phyloP scores from a whole-genome alignment of 495 filamentous ascomycete species.

The Chaetomidium leptoderma region DNA sequence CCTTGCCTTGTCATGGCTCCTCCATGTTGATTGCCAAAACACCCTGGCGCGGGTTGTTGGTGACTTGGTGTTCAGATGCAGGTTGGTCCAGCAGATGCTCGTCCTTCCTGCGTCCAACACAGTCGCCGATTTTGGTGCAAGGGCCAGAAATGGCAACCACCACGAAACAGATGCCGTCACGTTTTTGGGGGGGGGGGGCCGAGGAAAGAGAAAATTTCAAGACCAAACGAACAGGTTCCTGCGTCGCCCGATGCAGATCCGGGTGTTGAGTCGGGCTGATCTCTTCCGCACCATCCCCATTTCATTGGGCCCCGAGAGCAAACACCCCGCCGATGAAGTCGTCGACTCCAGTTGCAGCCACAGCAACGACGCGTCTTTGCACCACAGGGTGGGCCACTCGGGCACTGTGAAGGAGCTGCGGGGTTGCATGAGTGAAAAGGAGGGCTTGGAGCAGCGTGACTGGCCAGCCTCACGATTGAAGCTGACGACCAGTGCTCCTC shows the following conservation, averaged over 20 bases:
- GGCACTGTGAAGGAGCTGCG: not conserved
- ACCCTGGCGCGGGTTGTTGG: not conserved
- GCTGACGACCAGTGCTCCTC: not conserved
- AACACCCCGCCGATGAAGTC: not conserved
- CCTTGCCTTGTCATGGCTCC: too few relatives aligned
- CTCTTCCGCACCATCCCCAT: not conserved
- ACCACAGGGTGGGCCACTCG: not conserved
- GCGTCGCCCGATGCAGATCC: not conserved
- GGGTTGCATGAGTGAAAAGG: conserved; percentile 3
- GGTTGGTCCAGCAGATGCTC: not conserved
- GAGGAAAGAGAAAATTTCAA: not conserved
- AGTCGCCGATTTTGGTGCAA: not conserved
- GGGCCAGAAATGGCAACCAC: conserved; percentile 19
- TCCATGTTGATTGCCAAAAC: not conserved
- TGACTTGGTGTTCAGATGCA: not conserved
- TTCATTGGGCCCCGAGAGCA: conserved; percentile 3
- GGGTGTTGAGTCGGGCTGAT: not conserved
- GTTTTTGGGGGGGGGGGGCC: too few relatives aligned
- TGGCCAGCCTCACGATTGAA: not conserved
- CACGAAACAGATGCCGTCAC: not conserved
- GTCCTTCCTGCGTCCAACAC: not conserved
- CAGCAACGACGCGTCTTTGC: not conserved
- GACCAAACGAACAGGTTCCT: not conserved
- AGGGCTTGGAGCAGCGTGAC: not conserved
- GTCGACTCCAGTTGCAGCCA: conserved; percentile 1